Conservation (phyloP, 1,139 yeast species). For the Yarrowia galli region DNA sequence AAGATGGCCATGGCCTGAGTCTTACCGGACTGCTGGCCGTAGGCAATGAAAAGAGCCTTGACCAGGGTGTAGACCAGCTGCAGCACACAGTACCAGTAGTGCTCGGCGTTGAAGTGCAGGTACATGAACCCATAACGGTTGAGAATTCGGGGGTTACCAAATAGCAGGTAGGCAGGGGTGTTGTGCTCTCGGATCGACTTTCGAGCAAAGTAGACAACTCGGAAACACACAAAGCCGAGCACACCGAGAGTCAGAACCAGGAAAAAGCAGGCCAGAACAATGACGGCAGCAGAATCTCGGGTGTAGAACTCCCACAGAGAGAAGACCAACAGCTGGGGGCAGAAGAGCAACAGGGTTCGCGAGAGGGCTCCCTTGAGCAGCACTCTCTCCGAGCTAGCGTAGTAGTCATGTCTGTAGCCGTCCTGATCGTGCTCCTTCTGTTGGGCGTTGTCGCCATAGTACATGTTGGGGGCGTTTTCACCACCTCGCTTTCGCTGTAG, state of each 20-base stretch:
- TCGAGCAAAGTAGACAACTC: conserved; percentile 73
- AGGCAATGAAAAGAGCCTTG: conserved; percentile 85
- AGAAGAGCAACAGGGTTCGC: conserved; percentile 63
- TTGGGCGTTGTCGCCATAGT: conserved; percentile 28
- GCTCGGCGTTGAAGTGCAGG: conserved; percentile 84
- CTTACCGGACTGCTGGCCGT: conserved; percentile 79
- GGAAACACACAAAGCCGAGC: conserved; percentile 71
- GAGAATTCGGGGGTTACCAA: conserved; percentile 78
- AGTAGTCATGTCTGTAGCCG: conserved; percentile 27
- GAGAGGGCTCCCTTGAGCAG: conserved; percentile 88
- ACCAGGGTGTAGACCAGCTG: conserved; percentile 68
- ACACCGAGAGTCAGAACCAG: conserved; percentile 64
- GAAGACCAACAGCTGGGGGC: conserved; percentile 78
- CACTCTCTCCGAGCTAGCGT: conserved; percentile 60
- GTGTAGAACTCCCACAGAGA: conserved; percentile 90
- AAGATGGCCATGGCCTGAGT: conserved; percentile 83
- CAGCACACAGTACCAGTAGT: conserved; percentile 80
- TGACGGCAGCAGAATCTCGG: conserved; percentile 83
- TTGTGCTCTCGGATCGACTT: conserved; percentile 73
- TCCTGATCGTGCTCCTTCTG: conserved; percentile 30
- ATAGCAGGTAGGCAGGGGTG: conserved; percentile 89
- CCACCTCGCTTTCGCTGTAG: conserved; percentile 23
- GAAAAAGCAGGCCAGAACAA: conserved; percentile 79
- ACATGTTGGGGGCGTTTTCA: conserved; percentile 4
- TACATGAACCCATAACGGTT: conserved; percentile 92